A percentile compares a stretch with the other conserved stretches of the same genome.
Evolutionary conservation across 192 early-diverging fungal species (phyloP).

Genomic region (Coemansia sp.): DNA sequence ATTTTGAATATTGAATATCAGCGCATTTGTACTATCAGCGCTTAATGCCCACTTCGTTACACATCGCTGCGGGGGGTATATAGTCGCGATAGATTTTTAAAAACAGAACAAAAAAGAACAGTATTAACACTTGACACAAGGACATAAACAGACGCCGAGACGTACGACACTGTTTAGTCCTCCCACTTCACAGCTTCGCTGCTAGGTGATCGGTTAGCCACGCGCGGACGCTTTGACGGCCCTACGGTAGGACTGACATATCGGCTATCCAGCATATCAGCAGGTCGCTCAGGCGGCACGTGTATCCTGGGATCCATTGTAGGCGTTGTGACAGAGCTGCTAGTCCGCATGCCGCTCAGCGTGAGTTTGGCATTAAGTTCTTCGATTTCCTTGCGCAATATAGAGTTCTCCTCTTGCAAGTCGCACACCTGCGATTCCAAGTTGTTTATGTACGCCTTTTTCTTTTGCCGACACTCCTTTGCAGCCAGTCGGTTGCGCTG

Average conservation of each 20-base stretch:
- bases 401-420: slow-evolving; percentile 67
- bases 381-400: slow-evolving; percentile 68
- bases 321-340: slow-evolving; percentile 36
- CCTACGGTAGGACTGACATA: slow-evolving; percentile 19
- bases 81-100: not conserved
- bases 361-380: slow-evolving; percentile 70
- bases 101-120: not conserved
- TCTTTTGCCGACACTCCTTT: slow-evolving; percentile 84
- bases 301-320: slow-evolving; percentile 12
- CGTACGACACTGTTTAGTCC: not conserved
- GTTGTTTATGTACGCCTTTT: slow-evolving; percentile 76
- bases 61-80: not conserved
- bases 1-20: not conserved
- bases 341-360: slow-evolving; percentile 59
- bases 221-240: slow-evolving; percentile 37
- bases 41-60: not conserved
- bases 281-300: not conserved
- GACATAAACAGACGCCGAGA: not conserved
- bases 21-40: not conserved
- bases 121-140: slow-evolving; percentile 4
- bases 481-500: slow-evolving; percentile 79
- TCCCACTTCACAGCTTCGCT: slow-evolving; percentile 8
- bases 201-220: slow-evolving; percentile 29
- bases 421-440: slow-evolving; percentile 67
- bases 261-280: not conserved